These are phyloP conservation scores for Staphylotrichum tortipilum DNA, from an alignment of 495 filamentous ascomycete species.

Conservation along the genomic window DNA sequence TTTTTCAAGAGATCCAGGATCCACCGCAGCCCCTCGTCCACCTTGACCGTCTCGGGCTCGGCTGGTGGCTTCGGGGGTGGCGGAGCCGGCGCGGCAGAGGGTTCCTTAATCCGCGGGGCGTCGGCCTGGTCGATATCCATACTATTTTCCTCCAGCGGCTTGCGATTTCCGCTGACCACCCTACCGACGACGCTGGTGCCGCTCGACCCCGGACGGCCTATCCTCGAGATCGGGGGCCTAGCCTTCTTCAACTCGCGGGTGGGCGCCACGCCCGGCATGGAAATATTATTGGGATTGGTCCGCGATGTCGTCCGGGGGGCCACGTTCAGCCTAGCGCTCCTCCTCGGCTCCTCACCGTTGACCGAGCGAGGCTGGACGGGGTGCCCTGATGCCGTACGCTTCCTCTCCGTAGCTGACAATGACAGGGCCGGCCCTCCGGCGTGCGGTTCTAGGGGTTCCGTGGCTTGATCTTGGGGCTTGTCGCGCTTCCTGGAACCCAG, in stretches of 20 bases:
- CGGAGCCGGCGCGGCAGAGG: conserved; percentile 21
- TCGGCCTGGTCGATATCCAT: conserved; percentile 56
- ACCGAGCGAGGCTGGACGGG: conserved; percentile 51
- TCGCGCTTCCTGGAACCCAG: conserved; percentile 41
- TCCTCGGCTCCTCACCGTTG: conserved; percentile 56
- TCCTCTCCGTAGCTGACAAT: conserved; percentile 49
- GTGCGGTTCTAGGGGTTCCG: conserved; percentile 16
- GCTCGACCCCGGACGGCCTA: conserved; percentile 43
- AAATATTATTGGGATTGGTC: conserved; percentile 56
- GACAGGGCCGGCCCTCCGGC: conserved; percentile 18
- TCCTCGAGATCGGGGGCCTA: conserved; percentile 51
- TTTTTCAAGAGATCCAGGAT: conserved; percentile 76
- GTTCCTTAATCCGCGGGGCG: conserved; percentile 43
- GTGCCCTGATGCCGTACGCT: conserved; percentile 80
- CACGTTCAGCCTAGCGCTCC: conserved; percentile 63
- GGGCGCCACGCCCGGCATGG: conserved; percentile 47
- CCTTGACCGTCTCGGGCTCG: conserved; percentile 44
- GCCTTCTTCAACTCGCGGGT: conserved; percentile 71
- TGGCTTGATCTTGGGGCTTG: conserved; percentile 24
- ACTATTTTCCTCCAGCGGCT: conserved; percentile 51
- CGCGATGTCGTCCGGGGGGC: conserved; percentile 49
- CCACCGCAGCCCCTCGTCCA: conserved; percentile 66
- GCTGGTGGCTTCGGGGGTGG: conserved; percentile 39
- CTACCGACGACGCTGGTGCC: conserved; percentile 66
- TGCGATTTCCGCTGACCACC: conserved; percentile 80